Evolutionary conservation across 1,139 yeast genomes (phyloP).

Genomic region (Ashbya aceris): DNA sequence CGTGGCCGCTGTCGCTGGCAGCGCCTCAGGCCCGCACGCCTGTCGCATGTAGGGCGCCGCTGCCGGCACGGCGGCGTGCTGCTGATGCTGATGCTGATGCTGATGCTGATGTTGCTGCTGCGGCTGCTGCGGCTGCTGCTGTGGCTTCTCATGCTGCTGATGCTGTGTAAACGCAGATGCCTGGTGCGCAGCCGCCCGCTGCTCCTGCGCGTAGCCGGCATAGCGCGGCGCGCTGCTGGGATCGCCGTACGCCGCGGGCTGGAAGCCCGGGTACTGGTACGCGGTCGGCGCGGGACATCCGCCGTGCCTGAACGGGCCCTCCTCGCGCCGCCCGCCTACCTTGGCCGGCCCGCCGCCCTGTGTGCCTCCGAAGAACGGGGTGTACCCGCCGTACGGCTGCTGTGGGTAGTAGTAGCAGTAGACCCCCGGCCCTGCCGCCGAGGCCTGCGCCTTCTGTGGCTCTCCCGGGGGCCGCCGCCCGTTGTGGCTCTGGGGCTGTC

Average conservation of each 20-base stretch:
- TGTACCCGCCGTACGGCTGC: background rate
- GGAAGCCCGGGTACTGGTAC: conserved; percentile 12
- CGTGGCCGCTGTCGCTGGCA: conserved; percentile 5
- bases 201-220: conserved; percentile 8
- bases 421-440: conserved; percentile 11
- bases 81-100: conserved; percentile 7
- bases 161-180: conserved; percentile 9
- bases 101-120: conserved; percentile 14
- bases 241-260: conserved; percentile 1
- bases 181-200: conserved; percentile 16
- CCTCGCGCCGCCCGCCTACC: background rate
- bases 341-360: background rate
- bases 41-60: background rate
- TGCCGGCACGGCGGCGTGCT: conserved; percentile 8
- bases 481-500: conserved; percentile 10
- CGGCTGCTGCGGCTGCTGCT: conserved; percentile 12
- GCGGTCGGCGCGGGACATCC: conserved; percentile 3
- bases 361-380: background rate
- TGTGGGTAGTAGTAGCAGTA: conserved; percentile 4
- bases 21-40: background rate
- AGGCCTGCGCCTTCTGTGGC: conserved; percentile 9
- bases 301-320: background rate
- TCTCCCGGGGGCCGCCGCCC: conserved; percentile 6
- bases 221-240: conserved; percentile 7
- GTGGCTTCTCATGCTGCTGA: conserved; percentile 10